These are phyloP conservation scores for Vigna unguiculata DNA, from an alignment of 306 rosid species.

Conservation along the genomic window DNA sequence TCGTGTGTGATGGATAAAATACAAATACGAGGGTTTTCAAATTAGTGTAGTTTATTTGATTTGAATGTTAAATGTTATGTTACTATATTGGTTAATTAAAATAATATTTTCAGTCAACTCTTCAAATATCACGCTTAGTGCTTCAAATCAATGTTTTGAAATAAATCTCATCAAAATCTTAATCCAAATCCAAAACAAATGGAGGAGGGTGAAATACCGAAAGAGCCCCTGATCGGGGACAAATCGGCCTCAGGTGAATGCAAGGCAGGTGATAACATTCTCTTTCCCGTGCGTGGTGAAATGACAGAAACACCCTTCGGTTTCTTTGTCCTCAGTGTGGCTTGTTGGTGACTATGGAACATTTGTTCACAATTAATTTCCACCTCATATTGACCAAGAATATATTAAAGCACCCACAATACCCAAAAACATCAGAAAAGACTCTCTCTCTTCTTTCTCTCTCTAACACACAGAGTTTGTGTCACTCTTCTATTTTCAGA, in stretches of 20 bases:
- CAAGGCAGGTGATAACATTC: background rate
- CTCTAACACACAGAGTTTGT: background rate
- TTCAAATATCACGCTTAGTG: background rate
- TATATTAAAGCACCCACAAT: slow-evolving; percentile 29
- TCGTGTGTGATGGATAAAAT: too few species aligned
- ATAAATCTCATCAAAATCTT: background rate
- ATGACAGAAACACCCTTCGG: slow-evolving; percentile 36
- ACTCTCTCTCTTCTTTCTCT: background rate
- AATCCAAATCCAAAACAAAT: background rate
- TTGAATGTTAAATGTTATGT: background rate
- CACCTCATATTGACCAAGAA: slow-evolving; percentile 43
- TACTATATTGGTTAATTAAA: background rate
- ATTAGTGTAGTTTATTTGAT: too few species aligned
- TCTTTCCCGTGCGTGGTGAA: background rate
- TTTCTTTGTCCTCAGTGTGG: slow-evolving; percentile 30
- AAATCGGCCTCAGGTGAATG: background rate
- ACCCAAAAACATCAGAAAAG: background rate
- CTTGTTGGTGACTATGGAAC: slow-evolving; percentile 8
- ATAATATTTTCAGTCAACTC: background rate
- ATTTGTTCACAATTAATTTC: slow-evolving; percentile 13
- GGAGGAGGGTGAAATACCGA: background rate
- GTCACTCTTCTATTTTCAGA: background rate
- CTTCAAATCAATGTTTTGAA: background rate
- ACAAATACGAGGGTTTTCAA: too few species aligned
- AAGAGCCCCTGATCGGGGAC: background rate